Percentiles rank a stretch among this genome's conserved stretches.
These are phyloP conservation scores for Xylaria hypoxylon DNA, from an alignment of 2,329 filamentous ascomycete genomes.

Conservation along the genomic window DNA sequence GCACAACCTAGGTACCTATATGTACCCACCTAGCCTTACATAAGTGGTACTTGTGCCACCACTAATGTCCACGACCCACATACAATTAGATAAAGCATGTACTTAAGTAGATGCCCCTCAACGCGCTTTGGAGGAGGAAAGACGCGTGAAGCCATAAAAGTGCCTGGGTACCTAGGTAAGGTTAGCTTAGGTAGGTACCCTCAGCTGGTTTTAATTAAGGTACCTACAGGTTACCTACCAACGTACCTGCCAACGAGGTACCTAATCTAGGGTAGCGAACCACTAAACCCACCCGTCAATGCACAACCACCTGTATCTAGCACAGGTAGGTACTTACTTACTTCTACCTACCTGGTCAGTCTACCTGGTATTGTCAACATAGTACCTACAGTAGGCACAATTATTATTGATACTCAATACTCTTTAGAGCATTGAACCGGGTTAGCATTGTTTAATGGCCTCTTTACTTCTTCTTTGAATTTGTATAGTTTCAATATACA, in stretches of 20 bases:
- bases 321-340: constrained; percentile 4
- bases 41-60: neutral
- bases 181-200: no score
- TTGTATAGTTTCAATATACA: constrained; percentile 41
- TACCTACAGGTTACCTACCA: no score
- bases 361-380: neutral
- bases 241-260: neutral
- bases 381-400: neutral
- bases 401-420: neutral
- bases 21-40: no score
- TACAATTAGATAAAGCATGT: neutral
- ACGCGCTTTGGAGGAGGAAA: constrained; percentile 34
- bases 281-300: no score
- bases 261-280: no score
- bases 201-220: no score
- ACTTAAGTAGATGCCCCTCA: constrained; percentile 34
- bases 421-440: neutral
- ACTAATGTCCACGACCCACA: no score
- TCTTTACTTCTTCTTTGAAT: constrained; percentile 25
- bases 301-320: neutral
- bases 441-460: constrained; percentile 4
- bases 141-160: constrained; percentile 36
- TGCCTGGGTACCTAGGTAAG: neutral
- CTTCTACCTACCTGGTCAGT: neutral
- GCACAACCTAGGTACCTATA: no score